Percentiles rank a stretch among this genome's conserved stretches.
Evolutionary conservation across 169 alveolate species (phyloP).

Genomic region (Condylostoma magnum): DNA sequence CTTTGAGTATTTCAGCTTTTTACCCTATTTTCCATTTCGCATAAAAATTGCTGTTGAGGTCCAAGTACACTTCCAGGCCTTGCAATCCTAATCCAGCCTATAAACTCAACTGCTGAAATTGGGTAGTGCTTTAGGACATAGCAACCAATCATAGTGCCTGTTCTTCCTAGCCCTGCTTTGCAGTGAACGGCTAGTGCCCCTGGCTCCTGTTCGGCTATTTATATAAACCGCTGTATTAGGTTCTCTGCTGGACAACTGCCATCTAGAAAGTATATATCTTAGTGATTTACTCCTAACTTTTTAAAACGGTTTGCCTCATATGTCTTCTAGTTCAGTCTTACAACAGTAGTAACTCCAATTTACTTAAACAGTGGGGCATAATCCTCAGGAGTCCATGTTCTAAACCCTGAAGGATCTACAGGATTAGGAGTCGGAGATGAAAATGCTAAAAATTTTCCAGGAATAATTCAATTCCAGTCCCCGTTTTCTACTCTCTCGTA

Average conservation of each 20-base stretch:
- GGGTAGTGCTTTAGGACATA: constrained; percentile 87
- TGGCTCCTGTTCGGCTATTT: constrained; percentile 84
- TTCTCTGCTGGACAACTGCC: constrained; percentile 90
- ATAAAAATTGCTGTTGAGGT: constrained; percentile 87
- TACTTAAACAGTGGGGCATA: constrained; percentile 76
- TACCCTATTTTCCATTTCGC: constrained; percentile 19
- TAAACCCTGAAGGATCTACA: constrained; percentile 54
- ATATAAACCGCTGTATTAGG: constrained; percentile 81
- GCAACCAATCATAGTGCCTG: constrained; percentile 93
- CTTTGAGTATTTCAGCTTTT: no score
- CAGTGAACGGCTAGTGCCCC: constrained; percentile 96
- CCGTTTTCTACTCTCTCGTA: constrained; percentile 85
- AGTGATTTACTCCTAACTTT: constrained; percentile 72
- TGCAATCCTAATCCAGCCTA: constrained; percentile 90
- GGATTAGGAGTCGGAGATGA: constrained; percentile 62
- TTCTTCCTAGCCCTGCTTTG: constrained; percentile 96
- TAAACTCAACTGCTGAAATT: constrained; percentile 92
- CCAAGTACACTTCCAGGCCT: constrained; percentile 96
- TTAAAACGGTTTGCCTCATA: constrained; percentile 80
- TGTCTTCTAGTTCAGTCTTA: constrained; percentile 83
- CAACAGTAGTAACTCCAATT: constrained; percentile 64
- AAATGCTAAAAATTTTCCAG: constrained; percentile 78
- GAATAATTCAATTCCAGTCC: constrained; percentile 82
- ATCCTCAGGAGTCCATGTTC: constrained; percentile 72
- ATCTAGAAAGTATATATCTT: constrained; percentile 84